Percentiles rank a stretch among this genome's conserved stretches.
Evolutionary conservation across 2,329 filamentous ascomycete genomes (phyloP).

Genomic region (Alternaria incomplexa): DNA sequence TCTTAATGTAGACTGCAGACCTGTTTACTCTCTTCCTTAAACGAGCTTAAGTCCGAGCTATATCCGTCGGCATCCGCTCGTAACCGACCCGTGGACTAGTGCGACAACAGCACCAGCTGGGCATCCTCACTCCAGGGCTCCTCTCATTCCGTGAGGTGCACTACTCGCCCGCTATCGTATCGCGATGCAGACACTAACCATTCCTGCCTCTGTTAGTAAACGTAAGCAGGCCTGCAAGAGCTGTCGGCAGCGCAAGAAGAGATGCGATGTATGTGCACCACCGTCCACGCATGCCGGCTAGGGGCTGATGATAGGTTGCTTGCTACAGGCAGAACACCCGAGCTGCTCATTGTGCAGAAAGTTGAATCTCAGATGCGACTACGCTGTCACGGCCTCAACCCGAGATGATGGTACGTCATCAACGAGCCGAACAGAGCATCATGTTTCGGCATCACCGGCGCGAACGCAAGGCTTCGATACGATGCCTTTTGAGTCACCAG

Average conservation of each 20-base stretch:
- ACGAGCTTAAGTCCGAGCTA: constrained; percentile 11
- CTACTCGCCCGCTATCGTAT: not conserved
- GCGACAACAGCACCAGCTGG: not conserved
- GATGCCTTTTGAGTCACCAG: not conserved
- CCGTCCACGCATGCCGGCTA: not conserved
- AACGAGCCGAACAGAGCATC: not conserved
- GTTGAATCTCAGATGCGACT: constrained; percentile 33
- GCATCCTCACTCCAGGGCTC: not conserved
- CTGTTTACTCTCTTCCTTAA: too few species aligned
- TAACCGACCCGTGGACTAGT: not conserved
- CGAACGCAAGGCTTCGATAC: not conserved
- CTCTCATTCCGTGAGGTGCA: not conserved
- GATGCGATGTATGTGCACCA: constrained; percentile 34
- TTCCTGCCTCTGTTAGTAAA: constrained; percentile 36
- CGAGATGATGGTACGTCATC: not conserved
- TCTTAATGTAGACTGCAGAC: too few species aligned
- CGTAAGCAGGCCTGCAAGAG: constrained; percentile 42
- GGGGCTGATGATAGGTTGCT: constrained; percentile 11
- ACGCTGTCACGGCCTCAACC: constrained; percentile 5
- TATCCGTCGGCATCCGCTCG: not conserved
- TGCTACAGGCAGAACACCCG: constrained; percentile 29
- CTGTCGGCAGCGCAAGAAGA: constrained; percentile 44
- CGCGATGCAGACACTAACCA: constrained; percentile 23
- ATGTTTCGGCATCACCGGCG: not conserved
- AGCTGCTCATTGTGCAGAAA: constrained; percentile 32